Percentiles rank a stretch among this genome's conserved stretches.
phyloP scores from a whole-genome alignment of 208 protist species.

The Trypanosomatidae sp. region DNA sequence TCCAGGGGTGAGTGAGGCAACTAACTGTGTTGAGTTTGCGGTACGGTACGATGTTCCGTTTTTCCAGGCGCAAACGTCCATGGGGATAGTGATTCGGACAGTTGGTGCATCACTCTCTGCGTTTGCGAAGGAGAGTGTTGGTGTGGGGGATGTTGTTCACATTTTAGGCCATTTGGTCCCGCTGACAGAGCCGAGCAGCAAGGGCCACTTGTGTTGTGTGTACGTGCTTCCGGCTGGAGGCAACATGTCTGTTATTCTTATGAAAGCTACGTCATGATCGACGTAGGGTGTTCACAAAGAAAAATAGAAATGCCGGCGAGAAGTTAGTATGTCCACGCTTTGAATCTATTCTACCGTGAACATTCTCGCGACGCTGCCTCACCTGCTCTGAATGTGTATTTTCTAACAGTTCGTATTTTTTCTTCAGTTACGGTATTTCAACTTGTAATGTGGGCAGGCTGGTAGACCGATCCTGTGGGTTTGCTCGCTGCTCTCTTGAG shows the following conservation, averaged over 20 bases:
- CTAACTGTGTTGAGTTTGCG: constrained; percentile 42
- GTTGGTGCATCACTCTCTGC: constrained; percentile 53
- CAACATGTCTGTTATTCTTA: constrained; percentile 72
- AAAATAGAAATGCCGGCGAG: neutral
- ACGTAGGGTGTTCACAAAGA: neutral
- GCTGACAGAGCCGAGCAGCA: neutral
- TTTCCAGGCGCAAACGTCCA: constrained; percentile 26
- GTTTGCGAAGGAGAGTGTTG: constrained; percentile 53
- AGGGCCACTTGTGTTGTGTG: constrained; percentile 30
- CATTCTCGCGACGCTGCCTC: neutral
- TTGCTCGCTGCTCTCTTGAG: constrained; percentile 9
- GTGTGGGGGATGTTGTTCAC: constrained; percentile 76
- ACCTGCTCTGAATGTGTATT: neutral
- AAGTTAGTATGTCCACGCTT: neutral
- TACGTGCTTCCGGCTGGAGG: constrained; percentile 74
- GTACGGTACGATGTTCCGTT: constrained; percentile 68
- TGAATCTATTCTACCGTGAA: neutral
- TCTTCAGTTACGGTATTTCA: neutral
- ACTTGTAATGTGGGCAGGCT: neutral
- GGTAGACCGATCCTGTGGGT: neutral
- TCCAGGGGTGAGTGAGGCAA: constrained; percentile 18
- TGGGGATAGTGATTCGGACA: constrained; percentile 50
- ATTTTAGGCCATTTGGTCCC: constrained; percentile 78
- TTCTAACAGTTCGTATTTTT: neutral
- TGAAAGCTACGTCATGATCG: constrained; percentile 1